Percentiles rank a stretch among this genome's conserved stretches.
Conservation (phyloP, 305 asterid species). For the Lippia alba region DNA sequence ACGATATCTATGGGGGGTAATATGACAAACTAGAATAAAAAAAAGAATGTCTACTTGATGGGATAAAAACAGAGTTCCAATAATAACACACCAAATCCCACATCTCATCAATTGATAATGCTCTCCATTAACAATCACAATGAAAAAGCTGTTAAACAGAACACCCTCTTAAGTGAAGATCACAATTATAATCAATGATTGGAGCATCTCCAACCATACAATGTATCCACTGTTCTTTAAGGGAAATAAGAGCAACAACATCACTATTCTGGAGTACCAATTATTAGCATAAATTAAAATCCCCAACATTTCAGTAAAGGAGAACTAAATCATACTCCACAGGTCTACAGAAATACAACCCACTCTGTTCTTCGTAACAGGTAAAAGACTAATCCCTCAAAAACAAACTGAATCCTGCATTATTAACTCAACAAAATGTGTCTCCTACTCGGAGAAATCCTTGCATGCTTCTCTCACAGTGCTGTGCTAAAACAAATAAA, state of each 20-base stretch:
- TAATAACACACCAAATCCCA: background rate
- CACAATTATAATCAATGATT: background rate
- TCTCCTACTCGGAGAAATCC: conserved; percentile 17
- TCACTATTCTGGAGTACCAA: background rate
- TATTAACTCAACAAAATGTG: conserved; percentile 24
- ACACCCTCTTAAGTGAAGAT: background rate
- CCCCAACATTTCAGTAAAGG: background rate
- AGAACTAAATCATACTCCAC: conserved; percentile 21
- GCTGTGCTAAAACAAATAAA: conserved; percentile 16
- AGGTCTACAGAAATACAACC: conserved; percentile 21
- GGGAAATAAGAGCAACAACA: background rate
- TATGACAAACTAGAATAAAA: background rate
- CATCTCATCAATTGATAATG: too few relatives aligned
- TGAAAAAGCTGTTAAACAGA: background rate
- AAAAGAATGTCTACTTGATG: background rate
- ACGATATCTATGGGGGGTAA: too few relatives aligned
- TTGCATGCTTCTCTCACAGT: conserved; percentile 8
- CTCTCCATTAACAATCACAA: background rate
- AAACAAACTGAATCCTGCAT: conserved; percentile 26
- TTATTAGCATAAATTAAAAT: background rate
- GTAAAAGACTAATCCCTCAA: conserved; percentile 10
- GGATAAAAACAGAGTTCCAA: background rate
- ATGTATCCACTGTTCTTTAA: background rate
- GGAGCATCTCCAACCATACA: conserved; percentile 7
- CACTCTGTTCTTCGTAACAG: conserved; percentile 27